Conservation (phyloP, 2,329 filamentous ascomycete genomes). For the Fusarium mundagurra region DNA sequence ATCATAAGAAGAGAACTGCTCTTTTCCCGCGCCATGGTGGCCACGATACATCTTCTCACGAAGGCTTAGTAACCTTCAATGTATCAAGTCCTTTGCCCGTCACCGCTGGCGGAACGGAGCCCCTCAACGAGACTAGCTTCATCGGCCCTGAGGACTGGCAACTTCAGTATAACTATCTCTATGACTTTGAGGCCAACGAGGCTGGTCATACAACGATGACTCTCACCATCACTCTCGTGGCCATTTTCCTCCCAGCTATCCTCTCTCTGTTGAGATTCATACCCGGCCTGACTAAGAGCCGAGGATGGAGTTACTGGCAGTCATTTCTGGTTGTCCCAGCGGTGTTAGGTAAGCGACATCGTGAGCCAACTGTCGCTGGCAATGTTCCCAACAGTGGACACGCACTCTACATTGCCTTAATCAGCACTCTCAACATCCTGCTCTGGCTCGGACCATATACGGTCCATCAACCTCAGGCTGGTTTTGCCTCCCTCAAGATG, state of each 20-base stretch:
- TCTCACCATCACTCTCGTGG: conserved; percentile 41
- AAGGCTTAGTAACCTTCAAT: background rate
- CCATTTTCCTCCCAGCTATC: conserved; percentile 45
- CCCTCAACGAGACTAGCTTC: conserved; percentile 48
- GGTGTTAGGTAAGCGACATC: conserved; percentile 45
- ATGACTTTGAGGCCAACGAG: conserved; percentile 61
- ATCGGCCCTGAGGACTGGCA: conserved; percentile 44
- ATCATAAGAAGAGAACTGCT: background rate
- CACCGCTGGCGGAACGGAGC: conserved; percentile 29
- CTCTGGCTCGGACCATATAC: conserved; percentile 47
- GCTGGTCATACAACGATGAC: conserved; percentile 29
- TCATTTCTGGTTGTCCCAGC: conserved; percentile 47
- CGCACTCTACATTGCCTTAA: conserved; percentile 46
- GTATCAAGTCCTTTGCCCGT: conserved; percentile 32
- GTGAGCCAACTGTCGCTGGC: conserved; percentile 44
- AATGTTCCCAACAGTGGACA: conserved; percentile 50
- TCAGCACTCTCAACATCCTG: conserved; percentile 48
- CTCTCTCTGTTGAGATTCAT: conserved; percentile 50
- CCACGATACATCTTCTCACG: background rate
- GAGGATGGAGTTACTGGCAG: conserved; percentile 42
- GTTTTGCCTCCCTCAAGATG: conserved; percentile 34
- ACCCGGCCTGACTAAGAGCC: conserved; percentile 40
- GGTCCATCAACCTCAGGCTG: conserved; percentile 42
- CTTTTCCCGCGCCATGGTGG: conserved; percentile 18
- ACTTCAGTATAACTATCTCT: conserved; percentile 60